A percentile compares a stretch with the other conserved stretches of the same genome.
Evolutionary conservation across 257 asterid genomes (phyloP).

Genomic region (Handroanthus guayacan): DNA sequence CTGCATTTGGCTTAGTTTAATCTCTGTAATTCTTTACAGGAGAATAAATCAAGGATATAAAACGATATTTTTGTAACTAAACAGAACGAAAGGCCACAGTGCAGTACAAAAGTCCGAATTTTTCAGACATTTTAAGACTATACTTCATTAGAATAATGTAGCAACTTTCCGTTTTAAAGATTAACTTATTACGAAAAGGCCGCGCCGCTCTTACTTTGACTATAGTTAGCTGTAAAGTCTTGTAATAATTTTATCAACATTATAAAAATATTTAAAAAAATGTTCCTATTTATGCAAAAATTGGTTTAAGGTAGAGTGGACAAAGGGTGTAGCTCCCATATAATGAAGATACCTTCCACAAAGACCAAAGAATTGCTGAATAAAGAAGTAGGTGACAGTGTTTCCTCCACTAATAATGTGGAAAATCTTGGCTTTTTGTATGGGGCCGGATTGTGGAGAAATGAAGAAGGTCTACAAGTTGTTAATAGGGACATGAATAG

Average conservation of each 20-base stretch:
- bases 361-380: background rate
- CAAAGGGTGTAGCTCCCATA: conserved; percentile 3
- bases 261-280: background rate
- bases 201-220: background rate
- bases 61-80: too few species aligned
- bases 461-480: background rate
- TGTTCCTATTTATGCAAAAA: background rate
- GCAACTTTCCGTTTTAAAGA: background rate
- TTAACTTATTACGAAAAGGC: background rate
- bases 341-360: background rate
- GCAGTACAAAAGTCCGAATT: background rate
- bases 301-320: background rate
- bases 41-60: too few species aligned
- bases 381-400: background rate
- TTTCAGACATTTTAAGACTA: background rate
- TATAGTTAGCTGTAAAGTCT: conserved; percentile 18
- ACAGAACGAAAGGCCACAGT: too few species aligned
- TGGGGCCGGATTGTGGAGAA: background rate
- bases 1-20: background rate
- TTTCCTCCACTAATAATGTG: background rate
- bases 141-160: too few species aligned
- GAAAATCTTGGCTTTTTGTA: background rate
- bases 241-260: background rate
- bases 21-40: background rate
- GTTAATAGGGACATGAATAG: background rate